A percentile compares a stretch with the other conserved stretches of the same genome.
phyloP scores from a whole-genome alignment of 768 basidiomycete species.

The Rhizopogon vinicolor region DNA sequence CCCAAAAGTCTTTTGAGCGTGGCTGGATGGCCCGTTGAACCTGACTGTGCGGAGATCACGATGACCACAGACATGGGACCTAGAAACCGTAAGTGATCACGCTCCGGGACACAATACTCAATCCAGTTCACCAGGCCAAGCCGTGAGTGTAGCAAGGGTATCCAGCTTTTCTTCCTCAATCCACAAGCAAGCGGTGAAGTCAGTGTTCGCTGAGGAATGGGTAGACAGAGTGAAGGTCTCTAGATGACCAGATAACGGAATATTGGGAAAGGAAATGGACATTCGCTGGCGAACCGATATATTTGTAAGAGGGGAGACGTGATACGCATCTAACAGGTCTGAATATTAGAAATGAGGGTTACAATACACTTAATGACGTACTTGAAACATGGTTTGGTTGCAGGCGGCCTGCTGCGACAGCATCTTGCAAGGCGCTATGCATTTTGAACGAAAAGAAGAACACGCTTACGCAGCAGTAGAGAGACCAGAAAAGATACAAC shows the following conservation, averaged over 20 bases:
- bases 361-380: not conserved
- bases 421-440: constrained; percentile 4
- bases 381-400: not conserved
- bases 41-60: constrained; percentile 30
- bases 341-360: not conserved
- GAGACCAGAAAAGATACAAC: constrained; percentile 26
- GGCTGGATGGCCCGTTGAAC: constrained; percentile 17
- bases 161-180: constrained; percentile 29
- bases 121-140: constrained; percentile 40
- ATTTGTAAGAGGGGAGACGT: constrained; percentile 21
- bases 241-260: constrained; percentile 21
- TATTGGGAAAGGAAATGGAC: constrained; percentile 30
- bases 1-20: constrained; percentile 11
- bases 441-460: constrained; percentile 32
- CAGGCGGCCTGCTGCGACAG: not conserved
- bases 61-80: constrained; percentile 49
- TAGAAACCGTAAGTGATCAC: constrained; percentile 10
- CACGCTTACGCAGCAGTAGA: constrained; percentile 41
- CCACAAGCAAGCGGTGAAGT: constrained; percentile 50
- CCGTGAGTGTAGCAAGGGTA: constrained; percentile 30
- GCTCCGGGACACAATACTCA: not conserved
- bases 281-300: constrained; percentile 28
- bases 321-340: not conserved
- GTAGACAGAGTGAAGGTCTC: constrained; percentile 33
- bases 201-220: constrained; percentile 1